Evolutionary conservation across 1,139 yeast genomes (phyloP).

Genomic region (Arxiozyma bovina): DNA sequence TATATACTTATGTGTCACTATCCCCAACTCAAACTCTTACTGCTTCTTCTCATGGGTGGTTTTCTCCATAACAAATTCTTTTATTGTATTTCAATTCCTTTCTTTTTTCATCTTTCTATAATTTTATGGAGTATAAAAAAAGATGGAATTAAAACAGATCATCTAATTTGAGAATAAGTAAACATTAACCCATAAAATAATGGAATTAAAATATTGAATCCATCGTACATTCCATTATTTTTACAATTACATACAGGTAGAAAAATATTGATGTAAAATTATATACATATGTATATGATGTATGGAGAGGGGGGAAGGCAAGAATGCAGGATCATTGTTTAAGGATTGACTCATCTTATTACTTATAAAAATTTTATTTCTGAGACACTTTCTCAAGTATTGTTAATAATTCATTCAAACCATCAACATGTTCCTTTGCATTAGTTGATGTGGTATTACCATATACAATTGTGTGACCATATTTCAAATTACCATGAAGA

Average conservation of each 20-base stretch:
- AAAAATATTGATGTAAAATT: no score
- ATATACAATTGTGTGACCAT: conserved; percentile 58
- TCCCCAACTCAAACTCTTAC: neutral
- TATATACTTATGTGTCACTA: neutral
- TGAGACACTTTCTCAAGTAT: conserved; percentile 31
- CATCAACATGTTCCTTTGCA: conserved; percentile 65
- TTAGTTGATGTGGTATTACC: conserved; percentile 45
- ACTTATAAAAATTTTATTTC: neutral
- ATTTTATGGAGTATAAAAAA: no score
- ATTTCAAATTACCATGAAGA: conserved; percentile 32
- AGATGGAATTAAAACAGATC: neutral
- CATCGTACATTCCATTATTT: neutral
- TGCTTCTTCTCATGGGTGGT: no score
- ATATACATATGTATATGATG: neutral
- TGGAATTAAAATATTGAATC: neutral
- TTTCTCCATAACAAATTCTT: no score
- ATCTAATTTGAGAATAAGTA: neutral
- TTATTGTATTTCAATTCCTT: no score
- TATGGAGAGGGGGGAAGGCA: neutral
- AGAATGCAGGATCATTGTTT: neutral
- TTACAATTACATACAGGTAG: neutral
- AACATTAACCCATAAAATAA: no score
- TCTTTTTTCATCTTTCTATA: no score
- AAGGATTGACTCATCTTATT: neutral
- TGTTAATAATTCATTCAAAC: conserved; percentile 66